A percentile compares a stretch with the other conserved stretches of the same genome.
Conservation (phyloP, 331 rosid species). For the Erythrophleum ivorense region DNA sequence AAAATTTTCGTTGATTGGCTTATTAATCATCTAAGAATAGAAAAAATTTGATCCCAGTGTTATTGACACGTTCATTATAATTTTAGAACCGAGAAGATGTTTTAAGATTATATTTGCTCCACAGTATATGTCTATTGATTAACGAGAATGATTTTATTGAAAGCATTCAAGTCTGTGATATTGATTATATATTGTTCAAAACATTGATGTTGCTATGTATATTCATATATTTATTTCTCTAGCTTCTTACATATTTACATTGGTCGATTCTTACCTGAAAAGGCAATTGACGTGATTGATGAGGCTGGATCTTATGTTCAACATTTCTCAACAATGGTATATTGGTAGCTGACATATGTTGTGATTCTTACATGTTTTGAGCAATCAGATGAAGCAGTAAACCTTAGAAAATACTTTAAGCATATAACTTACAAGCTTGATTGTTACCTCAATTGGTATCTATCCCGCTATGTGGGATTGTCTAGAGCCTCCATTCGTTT, state of each 20-base stretch:
- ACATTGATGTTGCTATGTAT: not conserved
- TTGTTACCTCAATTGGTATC: too few relatives aligned
- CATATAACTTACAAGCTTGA: not conserved
- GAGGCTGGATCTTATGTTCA: conserved; percentile 43
- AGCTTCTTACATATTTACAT: conserved; percentile 6
- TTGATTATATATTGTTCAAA: not conserved
- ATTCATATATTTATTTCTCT: not conserved
- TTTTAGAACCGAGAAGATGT: not conserved
- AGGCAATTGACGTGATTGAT: conserved; percentile 45
- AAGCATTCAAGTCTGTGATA: not conserved
- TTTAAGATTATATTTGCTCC: not conserved
- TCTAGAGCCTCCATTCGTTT: too few relatives aligned
- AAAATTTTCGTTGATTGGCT: not conserved
- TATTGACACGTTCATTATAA: not conserved
- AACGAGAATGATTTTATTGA: not conserved
- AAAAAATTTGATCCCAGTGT: not conserved
- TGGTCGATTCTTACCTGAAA: conserved; percentile 39
- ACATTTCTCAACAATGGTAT: conserved; percentile 25
- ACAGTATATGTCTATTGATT: not conserved
- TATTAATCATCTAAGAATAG: not conserved
- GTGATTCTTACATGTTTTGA: too few relatives aligned
- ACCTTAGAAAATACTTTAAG: not conserved
- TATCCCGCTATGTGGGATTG: too few relatives aligned
- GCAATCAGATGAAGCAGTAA: not conserved
- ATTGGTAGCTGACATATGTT: not conserved